phyloP scores from a whole-genome alignment of 441 rosid genomes.

The Breynia disticha region DNA sequence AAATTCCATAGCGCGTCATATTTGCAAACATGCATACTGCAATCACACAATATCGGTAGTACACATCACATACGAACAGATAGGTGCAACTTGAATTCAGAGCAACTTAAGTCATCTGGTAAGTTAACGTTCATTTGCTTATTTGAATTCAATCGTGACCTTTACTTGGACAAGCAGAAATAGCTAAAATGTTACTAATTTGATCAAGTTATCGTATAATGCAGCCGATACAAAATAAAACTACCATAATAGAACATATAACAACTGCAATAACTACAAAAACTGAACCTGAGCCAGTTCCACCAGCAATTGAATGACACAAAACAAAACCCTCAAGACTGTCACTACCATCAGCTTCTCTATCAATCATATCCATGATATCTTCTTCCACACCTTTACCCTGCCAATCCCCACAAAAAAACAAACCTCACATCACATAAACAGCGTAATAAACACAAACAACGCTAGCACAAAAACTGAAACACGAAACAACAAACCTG shows the following conservation, averaged over 20 bases:
- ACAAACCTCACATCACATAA: too few species aligned
- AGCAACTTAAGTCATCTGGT: too few species aligned
- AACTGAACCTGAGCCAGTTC: slow-evolving; percentile 90
- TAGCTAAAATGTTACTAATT: too few species aligned
- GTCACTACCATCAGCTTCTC: slow-evolving; percentile 99
- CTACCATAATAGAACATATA: not conserved
- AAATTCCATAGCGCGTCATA: not conserved
- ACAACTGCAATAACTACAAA: not conserved
- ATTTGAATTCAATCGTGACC: too few species aligned
- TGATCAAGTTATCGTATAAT: not conserved
- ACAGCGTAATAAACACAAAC: too few species aligned
- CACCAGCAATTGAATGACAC: slow-evolving; percentile 98
- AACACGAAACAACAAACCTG: slow-evolving; percentile 44
- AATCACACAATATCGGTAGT: too few species aligned
- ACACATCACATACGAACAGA: too few species aligned
- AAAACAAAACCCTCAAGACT: slow-evolving; percentile 98
- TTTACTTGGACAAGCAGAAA: too few species aligned
- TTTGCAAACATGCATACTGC: not conserved
- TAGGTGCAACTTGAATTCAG: too few species aligned
- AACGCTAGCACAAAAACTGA: not conserved
- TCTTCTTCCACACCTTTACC: slow-evolving; percentile 98
- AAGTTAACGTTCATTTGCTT: too few species aligned
- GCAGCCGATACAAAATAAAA: not conserved
- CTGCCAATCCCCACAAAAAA: slow-evolving; percentile 27
- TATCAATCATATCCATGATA: slow-evolving; percentile 96